phyloP scores from a whole-genome alignment of 2,329 filamentous ascomycete species.

The Rutstroemia sydowiana region DNA sequence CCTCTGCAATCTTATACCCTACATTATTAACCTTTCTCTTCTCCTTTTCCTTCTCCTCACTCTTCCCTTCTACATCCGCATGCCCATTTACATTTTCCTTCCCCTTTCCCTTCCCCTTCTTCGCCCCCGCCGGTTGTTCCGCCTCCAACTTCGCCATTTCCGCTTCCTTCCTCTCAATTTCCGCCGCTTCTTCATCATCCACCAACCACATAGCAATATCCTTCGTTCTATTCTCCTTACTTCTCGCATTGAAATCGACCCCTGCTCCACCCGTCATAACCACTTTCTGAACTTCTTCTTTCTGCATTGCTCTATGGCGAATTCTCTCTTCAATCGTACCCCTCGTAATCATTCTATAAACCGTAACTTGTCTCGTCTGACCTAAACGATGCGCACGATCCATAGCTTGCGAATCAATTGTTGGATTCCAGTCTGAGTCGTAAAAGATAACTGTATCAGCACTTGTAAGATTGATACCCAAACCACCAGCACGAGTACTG shows the following conservation, averaged over 20 bases:
- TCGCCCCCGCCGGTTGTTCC: slow-evolving; percentile 58
- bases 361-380: slow-evolving; percentile 90
- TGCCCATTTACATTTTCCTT: slow-evolving; percentile 40
- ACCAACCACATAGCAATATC: slow-evolving; percentile 99
- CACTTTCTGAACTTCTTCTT: slow-evolving; percentile 96
- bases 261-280: slow-evolving; percentile 83
- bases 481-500: slow-evolving; percentile 90
- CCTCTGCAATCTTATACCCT: too few species aligned
- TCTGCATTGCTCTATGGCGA: slow-evolving; percentile 90
- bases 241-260: slow-evolving; percentile 93
- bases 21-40: too few species aligned
- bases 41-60: slow-evolving; percentile 91
- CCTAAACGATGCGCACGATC: slow-evolving; percentile 96
- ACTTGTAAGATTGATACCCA: slow-evolving; percentile 94
- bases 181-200: slow-evolving; percentile 90
- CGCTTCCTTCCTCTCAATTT: slow-evolving; percentile 88
- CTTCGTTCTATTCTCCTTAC: slow-evolving; percentile 86
- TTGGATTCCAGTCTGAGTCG: slow-evolving; percentile 98
- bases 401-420: slow-evolving; percentile 98
- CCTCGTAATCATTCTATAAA: slow-evolving; percentile 94
- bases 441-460: slow-evolving; percentile 99
- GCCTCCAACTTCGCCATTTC: slow-evolving; percentile 56
- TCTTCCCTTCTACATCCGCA: slow-evolving; percentile 41
- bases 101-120: slow-evolving; percentile 53
- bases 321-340: slow-evolving; percentile 98